Evolutionary conservation across 768 basidiomycete species (phyloP), one percentile per base, ranked within the genome.

Genomic region (Auriculariales sp.): DNA sequence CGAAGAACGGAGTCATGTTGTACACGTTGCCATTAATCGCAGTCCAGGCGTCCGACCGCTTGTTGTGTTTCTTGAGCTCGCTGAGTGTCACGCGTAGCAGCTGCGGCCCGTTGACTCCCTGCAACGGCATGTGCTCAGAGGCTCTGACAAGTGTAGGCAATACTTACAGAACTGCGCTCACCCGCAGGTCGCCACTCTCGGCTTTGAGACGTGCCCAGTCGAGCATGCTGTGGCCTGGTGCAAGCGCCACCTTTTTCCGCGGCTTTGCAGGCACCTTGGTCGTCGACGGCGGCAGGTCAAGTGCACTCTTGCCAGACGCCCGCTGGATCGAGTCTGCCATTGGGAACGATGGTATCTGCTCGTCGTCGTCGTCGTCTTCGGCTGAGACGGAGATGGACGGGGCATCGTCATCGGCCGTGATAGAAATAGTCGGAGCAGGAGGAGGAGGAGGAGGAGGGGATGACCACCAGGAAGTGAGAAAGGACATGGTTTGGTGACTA

Each of bases 11-110:
- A 2, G 91, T 92, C 47, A 99, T 87, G 60, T 97, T 97, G 67
- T 99, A 99, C 15, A 99, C 92, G 61, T 87, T 92, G 49, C 90
- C 92, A 56, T 82, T 78, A 68, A 97, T 80, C 0, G 79, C 82
- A 12, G 90, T 75, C 95, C 95, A 99, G 0, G 90, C 92, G 64
- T 99, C 93, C 33, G 83, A 82, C 30, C 69, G 72, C 47, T 74
- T 88, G 49, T 85, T 84, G 62, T 99, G 94, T 58, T 71, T 60
- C 59, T 86, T 87, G 33, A 93, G 70, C 52, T 81, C 71, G 1
- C 83, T 84, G 3, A 81, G 83, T 9, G 87, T 76, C 54, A 94
- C 75, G 19, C 87, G 78, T 59, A 75, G 58, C 31, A 86, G 58
- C 11, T 70, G 69, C 49, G 81, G 78, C n/a, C n/a, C n/a, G n/a